phyloP scores from a whole-genome alignment of 441 rosid genomes.

The Corymbia citriodora region DNA sequence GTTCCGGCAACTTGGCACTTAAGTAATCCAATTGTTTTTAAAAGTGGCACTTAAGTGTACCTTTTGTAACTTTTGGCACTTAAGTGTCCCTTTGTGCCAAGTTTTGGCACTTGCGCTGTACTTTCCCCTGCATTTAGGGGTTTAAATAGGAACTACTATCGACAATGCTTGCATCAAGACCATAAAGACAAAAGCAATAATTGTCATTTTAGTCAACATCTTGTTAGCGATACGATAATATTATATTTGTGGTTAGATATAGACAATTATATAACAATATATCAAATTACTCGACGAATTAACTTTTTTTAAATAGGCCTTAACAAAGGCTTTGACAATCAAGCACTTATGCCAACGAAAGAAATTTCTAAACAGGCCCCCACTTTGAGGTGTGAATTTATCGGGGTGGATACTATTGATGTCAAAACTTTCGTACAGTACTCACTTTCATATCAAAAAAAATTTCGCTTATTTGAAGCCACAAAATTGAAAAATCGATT shows the following conservation, averaged over 20 bases:
- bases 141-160: not conserved
- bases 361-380: not conserved
- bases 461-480: too few relatives aligned
- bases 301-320: not conserved
- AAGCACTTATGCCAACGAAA: not conserved
- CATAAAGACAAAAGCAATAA: not conserved
- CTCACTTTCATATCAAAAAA: too few relatives aligned
- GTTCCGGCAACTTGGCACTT: too few relatives aligned
- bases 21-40: too few relatives aligned
- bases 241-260: not conserved
- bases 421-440: too few relatives aligned
- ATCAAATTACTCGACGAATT: not conserved
- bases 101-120: too few relatives aligned
- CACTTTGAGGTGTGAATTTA: not conserved
- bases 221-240: not conserved
- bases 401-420: too few relatives aligned
- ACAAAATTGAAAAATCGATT: too few relatives aligned
- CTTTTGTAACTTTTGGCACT: too few relatives aligned
- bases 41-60: too few relatives aligned
- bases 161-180: not conserved
- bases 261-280: not conserved
- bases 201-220: not conserved
- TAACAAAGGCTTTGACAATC: not conserved
- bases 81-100: too few relatives aligned
- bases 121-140: rapidly evolving